Evolutionary conservation across 208 protist species (phyloP).

Genomic region (Naegleria fowleri): DNA sequence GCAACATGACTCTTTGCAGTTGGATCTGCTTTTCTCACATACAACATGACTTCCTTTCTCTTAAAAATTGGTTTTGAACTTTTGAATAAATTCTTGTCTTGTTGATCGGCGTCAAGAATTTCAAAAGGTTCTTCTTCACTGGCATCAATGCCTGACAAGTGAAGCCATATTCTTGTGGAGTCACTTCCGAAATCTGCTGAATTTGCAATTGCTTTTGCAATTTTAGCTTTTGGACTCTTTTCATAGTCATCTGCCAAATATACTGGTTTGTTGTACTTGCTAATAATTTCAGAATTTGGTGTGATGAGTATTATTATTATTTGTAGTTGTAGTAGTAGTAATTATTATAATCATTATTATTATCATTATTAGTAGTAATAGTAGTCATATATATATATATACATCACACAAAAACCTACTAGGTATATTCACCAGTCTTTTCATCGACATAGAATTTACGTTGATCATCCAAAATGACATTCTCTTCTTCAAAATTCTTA

Average conservation of each 20-base stretch:
- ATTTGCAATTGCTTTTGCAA: not conserved
- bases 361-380: too few relatives aligned
- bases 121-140: not conserved
- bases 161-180: not conserved
- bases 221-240: not conserved
- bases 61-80: not conserved
- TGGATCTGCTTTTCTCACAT: not conserved
- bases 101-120: not conserved
- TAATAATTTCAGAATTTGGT: not conserved
- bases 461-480: not conserved
- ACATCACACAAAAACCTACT: not conserved
- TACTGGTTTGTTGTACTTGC: not conserved
- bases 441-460: slow-evolving; percentile 8
- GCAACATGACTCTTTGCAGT: not conserved
- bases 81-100: not conserved
- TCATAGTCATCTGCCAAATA: not conserved
- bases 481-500: not conserved
- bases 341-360: too few relatives aligned
- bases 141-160: not conserved
- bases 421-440: not conserved
- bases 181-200: not conserved
- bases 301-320: too few relatives aligned
- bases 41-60: not conserved
- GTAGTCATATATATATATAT: too few relatives aligned
- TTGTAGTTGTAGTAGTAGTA: too few relatives aligned